Percentiles rank a stretch among this genome's conserved stretches.
phyloP scores from a whole-genome alignment of 306 rosid species.

The Neltuma alba region DNA sequence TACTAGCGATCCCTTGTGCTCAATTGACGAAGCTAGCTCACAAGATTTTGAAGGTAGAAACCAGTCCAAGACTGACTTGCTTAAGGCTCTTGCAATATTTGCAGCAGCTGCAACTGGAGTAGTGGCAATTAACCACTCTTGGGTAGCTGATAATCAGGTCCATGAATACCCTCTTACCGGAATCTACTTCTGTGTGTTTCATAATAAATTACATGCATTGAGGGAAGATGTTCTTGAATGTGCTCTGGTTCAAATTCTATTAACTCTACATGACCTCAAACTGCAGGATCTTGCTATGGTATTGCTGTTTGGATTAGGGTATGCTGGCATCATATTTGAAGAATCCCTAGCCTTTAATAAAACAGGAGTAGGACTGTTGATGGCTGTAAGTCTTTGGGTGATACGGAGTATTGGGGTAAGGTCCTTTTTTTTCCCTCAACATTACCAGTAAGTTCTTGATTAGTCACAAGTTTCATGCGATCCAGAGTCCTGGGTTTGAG shows the following conservation, averaged over 20 bases:
- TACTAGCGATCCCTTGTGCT: slow-evolving; percentile 80
- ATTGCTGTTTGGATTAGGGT: slow-evolving; percentile 85
- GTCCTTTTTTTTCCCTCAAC: slow-evolving; percentile 29
- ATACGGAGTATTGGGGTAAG: slow-evolving; percentile 91
- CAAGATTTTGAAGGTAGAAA: slow-evolving; percentile 61
- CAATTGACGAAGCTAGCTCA: slow-evolving; percentile 77
- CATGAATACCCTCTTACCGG: slow-evolving; percentile 27
- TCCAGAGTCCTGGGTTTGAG: slow-evolving; percentile 16
- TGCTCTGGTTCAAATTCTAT: slow-evolving; percentile 22
- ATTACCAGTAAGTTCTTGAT: slow-evolving; percentile 27
- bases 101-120: slow-evolving; percentile 73
- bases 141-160: slow-evolving; percentile 98
- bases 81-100: slow-evolving; percentile 83
- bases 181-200: slow-evolving; percentile 20
- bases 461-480: not conserved
- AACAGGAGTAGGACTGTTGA: slow-evolving; percentile 92
- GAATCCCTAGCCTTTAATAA: slow-evolving; percentile 94
- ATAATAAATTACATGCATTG: slow-evolving; percentile 10
- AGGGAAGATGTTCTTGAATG: not conserved
- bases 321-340: slow-evolving; percentile 96
- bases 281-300: slow-evolving; percentile 91
- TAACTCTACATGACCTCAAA: slow-evolving; percentile 24
- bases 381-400: slow-evolving; percentile 97
- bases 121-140: slow-evolving; percentile 86
- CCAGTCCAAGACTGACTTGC: slow-evolving; percentile 79